These are phyloP conservation scores for Trichothecium roseum DNA, from an alignment of 2,329 filamentous ascomycete genomes.

Conservation along the genomic window DNA sequence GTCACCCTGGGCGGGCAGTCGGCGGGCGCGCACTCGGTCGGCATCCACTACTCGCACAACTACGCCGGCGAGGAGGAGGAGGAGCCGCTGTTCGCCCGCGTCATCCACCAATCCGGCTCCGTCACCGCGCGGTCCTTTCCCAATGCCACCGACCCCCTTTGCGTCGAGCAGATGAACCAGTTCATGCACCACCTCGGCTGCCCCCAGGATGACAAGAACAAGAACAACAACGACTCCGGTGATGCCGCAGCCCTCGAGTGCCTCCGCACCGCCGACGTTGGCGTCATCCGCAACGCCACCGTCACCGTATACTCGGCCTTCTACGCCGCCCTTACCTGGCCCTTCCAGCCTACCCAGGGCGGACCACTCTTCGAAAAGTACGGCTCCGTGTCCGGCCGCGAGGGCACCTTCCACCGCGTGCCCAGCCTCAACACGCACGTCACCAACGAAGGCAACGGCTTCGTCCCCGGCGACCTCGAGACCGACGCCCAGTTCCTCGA, in stretches of 20 bases:
- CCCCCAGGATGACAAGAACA: conserved; percentile 12
- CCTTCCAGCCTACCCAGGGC: conserved; percentile 35
- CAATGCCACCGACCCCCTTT: conserved; percentile 20
- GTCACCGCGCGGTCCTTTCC: conserved; percentile 25
- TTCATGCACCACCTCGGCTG: conserved; percentile 19
- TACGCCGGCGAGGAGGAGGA: conserved; percentile 17
- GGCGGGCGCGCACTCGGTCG: conserved; percentile 33
- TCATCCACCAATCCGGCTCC: conserved; percentile 25
- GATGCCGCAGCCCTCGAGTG: conserved; percentile 25
- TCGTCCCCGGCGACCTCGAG: conserved; percentile 19
- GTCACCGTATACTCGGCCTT: conserved; percentile 25
- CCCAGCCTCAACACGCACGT: conserved; percentile 25
- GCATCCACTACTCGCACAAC: conserved; percentile 27
- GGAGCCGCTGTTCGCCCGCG: conserved; percentile 20
- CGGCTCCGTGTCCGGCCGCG: conserved; percentile 27
- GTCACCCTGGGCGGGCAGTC: conserved; percentile 46
- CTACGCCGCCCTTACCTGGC: conserved; percentile 31
- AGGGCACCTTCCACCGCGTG: conserved; percentile 24
- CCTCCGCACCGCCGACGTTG: conserved; percentile 23
- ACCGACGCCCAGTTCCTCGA: conserved; percentile 24
- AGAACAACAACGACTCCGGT: conserved; percentile 13
- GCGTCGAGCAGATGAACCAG: conserved; percentile 19
- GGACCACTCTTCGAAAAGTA: conserved; percentile 34
- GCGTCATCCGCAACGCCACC: conserved; percentile 24
- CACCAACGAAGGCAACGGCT: conserved; percentile 24